Percentiles rank a stretch among this genome's conserved stretches.
These are phyloP conservation scores for Neostapfia colusana DNA, from an alignment of 176 grass and related monocot genomes.

Conservation along the genomic window DNA sequence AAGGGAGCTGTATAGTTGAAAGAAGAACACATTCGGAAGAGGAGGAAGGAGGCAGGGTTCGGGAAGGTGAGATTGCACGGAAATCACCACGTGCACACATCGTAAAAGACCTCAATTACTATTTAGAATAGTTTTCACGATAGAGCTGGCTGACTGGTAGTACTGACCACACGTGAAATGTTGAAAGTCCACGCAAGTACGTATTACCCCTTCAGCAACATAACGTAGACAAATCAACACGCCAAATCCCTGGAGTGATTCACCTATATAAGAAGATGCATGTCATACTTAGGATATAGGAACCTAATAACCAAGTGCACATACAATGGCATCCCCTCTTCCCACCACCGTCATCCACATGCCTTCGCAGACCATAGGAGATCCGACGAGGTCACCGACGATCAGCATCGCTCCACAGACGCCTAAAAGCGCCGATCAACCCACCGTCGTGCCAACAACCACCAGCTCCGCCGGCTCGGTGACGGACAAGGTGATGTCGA, in stretches of 20 bases:
- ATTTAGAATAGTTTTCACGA: background rate
- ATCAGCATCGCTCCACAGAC: background rate
- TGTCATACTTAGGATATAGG: background rate
- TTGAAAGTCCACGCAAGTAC: constrained; percentile 1
- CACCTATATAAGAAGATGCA: background rate
- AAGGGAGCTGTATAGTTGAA: no score
- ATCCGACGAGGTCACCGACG: background rate
- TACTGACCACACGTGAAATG: background rate
- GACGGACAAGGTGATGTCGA: constrained; percentile 32
- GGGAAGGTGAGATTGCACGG: no score
- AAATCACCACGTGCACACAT: no score
- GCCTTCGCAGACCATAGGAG: background rate
- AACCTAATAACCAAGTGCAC: background rate
- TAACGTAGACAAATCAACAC: background rate
- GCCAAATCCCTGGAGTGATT: background rate
- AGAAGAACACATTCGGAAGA: no score
- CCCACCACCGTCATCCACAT: background rate
- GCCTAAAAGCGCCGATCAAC: background rate
- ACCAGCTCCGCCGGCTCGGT: background rate
- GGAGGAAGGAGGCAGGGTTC: no score
- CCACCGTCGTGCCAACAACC: background rate
- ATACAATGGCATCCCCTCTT: background rate
- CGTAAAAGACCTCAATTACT: no score
- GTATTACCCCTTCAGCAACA: background rate
- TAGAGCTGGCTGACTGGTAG: background rate